Percentiles rank a stretch among this genome's conserved stretches.
Evolutionary conservation across 805 yeast genomes (phyloP).

Genomic region (Cyberlindnera petersonii): DNA sequence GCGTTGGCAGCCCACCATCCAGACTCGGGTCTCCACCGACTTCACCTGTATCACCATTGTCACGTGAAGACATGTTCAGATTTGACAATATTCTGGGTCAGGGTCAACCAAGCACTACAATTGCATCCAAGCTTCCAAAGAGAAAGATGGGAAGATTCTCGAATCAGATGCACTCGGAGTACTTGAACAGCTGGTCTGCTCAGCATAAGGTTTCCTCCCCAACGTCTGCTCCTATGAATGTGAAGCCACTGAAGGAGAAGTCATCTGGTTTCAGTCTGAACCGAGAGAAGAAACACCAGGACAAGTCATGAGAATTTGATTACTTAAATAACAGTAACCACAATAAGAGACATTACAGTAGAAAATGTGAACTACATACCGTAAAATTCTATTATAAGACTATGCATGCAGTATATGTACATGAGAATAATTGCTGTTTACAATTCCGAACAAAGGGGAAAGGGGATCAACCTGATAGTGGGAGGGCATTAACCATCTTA

Average conservation of each 20-base stretch:
- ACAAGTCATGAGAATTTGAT: not conserved
- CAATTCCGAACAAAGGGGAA: too few species aligned
- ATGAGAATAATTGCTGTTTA: too few species aligned
- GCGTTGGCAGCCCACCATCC: constrained; percentile 13
- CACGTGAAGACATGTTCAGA: constrained; percentile 41
- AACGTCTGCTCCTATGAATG: constrained; percentile 7
- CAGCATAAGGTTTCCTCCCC: constrained; percentile 11
- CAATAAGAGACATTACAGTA: not conserved
- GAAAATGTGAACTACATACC: not conserved
- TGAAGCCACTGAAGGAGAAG: constrained; percentile 19
- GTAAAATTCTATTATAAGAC: not conserved
- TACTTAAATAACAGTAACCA: too few species aligned
- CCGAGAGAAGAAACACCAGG: constrained; percentile 16
- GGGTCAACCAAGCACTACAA: not conserved
- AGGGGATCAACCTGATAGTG: constrained; percentile 26
- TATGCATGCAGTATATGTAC: constrained; percentile 1
- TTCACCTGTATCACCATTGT: constrained; percentile 28
- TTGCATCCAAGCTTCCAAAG: constrained; percentile 12
- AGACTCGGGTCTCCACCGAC: constrained; percentile 17
- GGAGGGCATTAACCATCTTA: constrained; percentile 36
- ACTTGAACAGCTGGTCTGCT: constrained; percentile 18
- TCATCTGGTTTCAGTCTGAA: constrained; percentile 26
- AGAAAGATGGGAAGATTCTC: constrained; percentile 20
- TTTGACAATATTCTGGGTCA: constrained; percentile 36
- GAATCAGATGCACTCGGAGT: constrained; percentile 18